Conservation (phyloP, 306 rosid species). For the Acmispon strigosus region DNA sequence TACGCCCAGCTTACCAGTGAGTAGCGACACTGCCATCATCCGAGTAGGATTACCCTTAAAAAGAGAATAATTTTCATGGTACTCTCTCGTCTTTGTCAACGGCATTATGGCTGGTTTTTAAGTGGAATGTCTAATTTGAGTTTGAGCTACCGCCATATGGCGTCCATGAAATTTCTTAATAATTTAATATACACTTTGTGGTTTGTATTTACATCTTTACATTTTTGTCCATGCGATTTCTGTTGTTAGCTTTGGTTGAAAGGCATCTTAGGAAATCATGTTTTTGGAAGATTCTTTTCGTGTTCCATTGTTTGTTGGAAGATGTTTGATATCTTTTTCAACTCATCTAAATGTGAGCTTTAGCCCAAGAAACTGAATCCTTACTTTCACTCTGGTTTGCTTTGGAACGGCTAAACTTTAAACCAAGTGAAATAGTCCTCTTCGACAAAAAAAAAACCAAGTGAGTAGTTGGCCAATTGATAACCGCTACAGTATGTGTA, state of each 20-base stretch:
- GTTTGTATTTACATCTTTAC: neutral
- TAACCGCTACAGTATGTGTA: no score
- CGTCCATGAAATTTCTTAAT: neutral
- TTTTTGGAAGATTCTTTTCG: neutral
- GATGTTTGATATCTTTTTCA: no score
- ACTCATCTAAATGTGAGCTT: no score
- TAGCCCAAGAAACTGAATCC: no score
- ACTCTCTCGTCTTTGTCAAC: slow-evolving; percentile 5
- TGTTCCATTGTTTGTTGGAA: no score
- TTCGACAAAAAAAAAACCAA: no score
- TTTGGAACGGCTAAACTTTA: no score
- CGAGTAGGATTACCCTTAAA: neutral
- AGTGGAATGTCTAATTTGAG: neutral
- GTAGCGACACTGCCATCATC: neutral
- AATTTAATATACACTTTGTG: neutral
- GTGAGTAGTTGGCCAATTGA: no score
- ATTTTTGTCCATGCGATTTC: neutral
- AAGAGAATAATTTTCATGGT: slow-evolving; percentile 10
- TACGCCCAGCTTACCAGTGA: slow-evolving; percentile 15
- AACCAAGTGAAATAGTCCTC: no score
- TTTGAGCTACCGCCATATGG: neutral
- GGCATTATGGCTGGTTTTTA: neutral
- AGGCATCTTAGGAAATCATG: neutral
- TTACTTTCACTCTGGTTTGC: no score
- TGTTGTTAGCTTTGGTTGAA: neutral